Evolutionary conservation across 805 yeast genomes (phyloP), one percentile per base, ranked within the genome.

Genomic region (Barnettozyma sucrosica): DNA sequence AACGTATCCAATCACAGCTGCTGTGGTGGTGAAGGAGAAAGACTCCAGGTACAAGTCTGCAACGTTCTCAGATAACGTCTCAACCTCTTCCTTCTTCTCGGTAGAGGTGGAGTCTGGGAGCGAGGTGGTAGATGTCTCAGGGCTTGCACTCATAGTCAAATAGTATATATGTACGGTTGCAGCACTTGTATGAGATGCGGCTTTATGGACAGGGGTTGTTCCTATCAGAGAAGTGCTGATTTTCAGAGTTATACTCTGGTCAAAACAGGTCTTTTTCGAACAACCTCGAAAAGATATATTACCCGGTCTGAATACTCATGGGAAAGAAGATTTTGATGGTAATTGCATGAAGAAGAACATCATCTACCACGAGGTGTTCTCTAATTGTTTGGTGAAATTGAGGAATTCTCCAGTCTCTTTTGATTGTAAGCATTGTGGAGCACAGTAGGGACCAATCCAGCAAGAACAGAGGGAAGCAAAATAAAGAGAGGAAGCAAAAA

Each of bases 1-100:
- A 14, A 86, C 90, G 23, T 89, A 83, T 14, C 93, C 92, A 25
- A 86, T 89, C 39, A 86, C 79, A n/a, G 93, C 92, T 2, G 95
- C 95, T 0, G 95, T 87, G 0, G 95, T 86, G 41, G 93, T 86
- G 67, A 86, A 86, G 20, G 90, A 85, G 59, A 84, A 86, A 37
- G 88, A 81, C 65, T 85, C 92, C 51, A 86, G 68, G 60, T 85
- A 85, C 50, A 86, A 69, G 53, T 84, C 81, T 7, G 72, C 72
- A 46, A 70, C 75, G 26, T 71, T 70, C 49, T 68, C 71, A 9
- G 73, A 57, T 13, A 59, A 47, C 25, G 56, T 55, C 1, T 58
- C 62, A 26, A 56, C 53, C 18, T 44, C 42, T 34, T 51, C 51
- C 30, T 46, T 49, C 44, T 52, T 48, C 18, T 52, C 52, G 28